Conservation (phyloP, 73 alveolate genomes). For the Paramecium bursaria region DNA sequence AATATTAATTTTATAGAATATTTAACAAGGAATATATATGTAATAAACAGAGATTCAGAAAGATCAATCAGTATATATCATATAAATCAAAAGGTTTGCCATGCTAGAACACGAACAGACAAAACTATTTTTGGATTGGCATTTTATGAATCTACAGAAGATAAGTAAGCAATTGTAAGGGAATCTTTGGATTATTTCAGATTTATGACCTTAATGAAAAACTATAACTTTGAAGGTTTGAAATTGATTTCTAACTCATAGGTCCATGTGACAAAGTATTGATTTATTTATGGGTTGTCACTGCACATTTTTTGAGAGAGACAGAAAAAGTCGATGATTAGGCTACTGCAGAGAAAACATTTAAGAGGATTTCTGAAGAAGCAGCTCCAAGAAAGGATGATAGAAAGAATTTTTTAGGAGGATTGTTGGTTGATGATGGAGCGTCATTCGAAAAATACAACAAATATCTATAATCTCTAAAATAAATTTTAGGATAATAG, state of each 20-base stretch:
- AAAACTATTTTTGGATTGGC: constrained; percentile 56
- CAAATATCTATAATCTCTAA: constrained; percentile 11
- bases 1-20: too few species aligned
- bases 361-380: constrained; percentile 39
- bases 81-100: too few species aligned
- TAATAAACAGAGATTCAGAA: too few species aligned
- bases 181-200: constrained; percentile 44
- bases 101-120: constrained; percentile 26
- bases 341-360: constrained; percentile 5
- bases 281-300: constrained; percentile 48
- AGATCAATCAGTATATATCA: too few species aligned
- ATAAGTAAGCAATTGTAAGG: neutral
- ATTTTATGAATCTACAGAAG: neutral
- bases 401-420: constrained; percentile 49
- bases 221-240: constrained; percentile 45
- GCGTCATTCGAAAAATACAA: neutral
- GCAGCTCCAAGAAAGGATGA: constrained; percentile 18
- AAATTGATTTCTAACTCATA: neutral
- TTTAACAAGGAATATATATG: too few species aligned
- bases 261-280: constrained; percentile 50
- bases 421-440: constrained; percentile 24
- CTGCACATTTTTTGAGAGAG: constrained; percentile 43
- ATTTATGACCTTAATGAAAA: constrained; percentile 48
- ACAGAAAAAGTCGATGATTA: constrained; percentile 23
- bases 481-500: constrained; percentile 27